Conservation (phyloP, 805 yeast genomes). For the Sporopachydermia lactativora region DNA sequence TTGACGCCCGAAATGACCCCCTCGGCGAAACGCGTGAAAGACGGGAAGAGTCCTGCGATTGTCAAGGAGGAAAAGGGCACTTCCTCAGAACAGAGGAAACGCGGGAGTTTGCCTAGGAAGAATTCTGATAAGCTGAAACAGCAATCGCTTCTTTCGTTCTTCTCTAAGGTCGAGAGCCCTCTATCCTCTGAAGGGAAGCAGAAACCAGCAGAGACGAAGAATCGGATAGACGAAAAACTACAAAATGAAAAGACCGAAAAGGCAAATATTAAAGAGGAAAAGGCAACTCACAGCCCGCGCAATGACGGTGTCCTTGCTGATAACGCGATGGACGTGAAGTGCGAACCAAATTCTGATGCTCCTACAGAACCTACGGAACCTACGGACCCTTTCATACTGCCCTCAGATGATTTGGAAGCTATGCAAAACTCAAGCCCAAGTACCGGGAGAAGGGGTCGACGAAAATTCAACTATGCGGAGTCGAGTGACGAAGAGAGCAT, state of each 20-base stretch:
- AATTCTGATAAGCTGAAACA: constrained; percentile 2
- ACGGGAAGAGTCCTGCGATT: background rate
- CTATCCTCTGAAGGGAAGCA: too few relatives aligned
- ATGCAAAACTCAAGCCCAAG: background rate
- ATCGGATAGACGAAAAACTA: background rate
- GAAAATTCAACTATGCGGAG: constrained; percentile 8
- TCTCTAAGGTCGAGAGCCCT: background rate
- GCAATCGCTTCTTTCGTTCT: constrained; percentile 3
- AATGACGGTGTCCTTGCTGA: too few relatives aligned
- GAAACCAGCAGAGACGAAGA: background rate
- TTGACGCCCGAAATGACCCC: background rate
- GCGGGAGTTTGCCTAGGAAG: background rate
- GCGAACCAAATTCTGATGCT: background rate
- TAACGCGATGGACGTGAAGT: too few relatives aligned
- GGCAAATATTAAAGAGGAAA: background rate
- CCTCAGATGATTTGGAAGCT: background rate
- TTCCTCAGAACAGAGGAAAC: background rate
- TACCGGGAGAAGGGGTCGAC: constrained; percentile 2
- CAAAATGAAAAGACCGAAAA: background rate
- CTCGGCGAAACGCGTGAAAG: background rate
- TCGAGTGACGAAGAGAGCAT: constrained; percentile 2
- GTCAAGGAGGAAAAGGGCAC: background rate
- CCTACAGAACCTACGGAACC: background rate
- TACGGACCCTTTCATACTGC: background rate
- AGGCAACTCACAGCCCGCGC: background rate